Conservation (phyloP, 768 basidiomycete species). For the Mycena albidolilacea region DNA sequence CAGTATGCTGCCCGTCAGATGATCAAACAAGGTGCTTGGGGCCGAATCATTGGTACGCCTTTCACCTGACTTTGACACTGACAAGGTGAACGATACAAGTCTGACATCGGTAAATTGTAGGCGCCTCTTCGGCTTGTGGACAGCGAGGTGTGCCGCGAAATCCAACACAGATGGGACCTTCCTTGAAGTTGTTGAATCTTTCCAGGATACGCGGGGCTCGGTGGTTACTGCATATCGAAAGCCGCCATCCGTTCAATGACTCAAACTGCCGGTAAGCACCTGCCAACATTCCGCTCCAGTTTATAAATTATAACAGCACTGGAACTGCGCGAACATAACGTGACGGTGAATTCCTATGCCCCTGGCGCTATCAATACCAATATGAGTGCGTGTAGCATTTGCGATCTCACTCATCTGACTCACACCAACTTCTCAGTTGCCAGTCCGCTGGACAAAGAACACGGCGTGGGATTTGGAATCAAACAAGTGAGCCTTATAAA, state of each 20-base stretch:
- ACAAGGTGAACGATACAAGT: no score
- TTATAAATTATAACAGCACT: constrained; percentile 37
- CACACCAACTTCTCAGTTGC: not conserved
- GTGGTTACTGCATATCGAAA: constrained; percentile 55
- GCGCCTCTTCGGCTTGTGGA: constrained; percentile 52
- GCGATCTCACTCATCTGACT: not conserved
- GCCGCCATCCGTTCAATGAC: constrained; percentile 60
- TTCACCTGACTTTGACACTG: not conserved
- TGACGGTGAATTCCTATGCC: constrained; percentile 59
- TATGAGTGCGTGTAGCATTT: constrained; percentile 44
- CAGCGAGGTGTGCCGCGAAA: constrained; percentile 44
- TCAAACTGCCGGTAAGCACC: constrained; percentile 52
- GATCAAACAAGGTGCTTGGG: constrained; percentile 59
- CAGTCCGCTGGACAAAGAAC: not conserved
- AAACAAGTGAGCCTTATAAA: constrained; percentile 10
- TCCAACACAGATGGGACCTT: not conserved
- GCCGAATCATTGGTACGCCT: constrained; percentile 56
- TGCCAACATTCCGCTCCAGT: not conserved
- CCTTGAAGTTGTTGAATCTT: not conserved
- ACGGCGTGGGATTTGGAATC: constrained; percentile 12
- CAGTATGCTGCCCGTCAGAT: constrained; percentile 61
- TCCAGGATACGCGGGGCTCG: not conserved
- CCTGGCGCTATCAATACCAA: constrained; percentile 52
- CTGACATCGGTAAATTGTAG: constrained; percentile 34
- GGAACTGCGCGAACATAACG: constrained; percentile 52